These are phyloP conservation scores for Scheffersomyces lignicola DNA, from an alignment of 1,139 yeast genomes.

Conservation along the genomic window DNA sequence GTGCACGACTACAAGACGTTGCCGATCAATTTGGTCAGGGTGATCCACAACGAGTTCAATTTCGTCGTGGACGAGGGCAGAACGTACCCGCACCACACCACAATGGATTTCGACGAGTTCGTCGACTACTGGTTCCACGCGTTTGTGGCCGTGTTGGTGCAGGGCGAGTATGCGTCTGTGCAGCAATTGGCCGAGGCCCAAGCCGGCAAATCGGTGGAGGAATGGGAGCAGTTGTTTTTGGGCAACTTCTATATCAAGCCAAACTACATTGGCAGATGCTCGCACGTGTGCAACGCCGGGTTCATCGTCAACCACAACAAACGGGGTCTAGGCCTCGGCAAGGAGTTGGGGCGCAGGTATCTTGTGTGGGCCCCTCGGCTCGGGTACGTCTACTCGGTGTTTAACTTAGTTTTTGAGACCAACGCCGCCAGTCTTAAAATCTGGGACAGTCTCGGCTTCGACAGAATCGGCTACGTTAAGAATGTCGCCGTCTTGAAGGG, in stretches of 20 bases:
- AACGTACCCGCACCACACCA: constrained; percentile 46
- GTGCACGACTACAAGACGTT: constrained; percentile 28
- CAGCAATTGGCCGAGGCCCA: constrained; percentile 10
- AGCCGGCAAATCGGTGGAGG: constrained; percentile 13
- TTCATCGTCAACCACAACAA: constrained; percentile 57
- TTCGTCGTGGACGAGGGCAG: constrained; percentile 49
- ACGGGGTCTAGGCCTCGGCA: constrained; percentile 66
- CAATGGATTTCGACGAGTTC: constrained; percentile 32
- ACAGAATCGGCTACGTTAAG: constrained; percentile 66
- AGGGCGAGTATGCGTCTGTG: constrained; percentile 29
- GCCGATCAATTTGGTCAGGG: constrained; percentile 35
- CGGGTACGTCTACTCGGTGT: constrained; percentile 79
- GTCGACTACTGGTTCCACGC: constrained; percentile 43
- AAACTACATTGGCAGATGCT: constrained; percentile 72
- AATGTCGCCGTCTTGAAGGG: constrained; percentile 70
- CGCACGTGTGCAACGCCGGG: constrained; percentile 81
- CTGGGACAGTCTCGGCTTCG: constrained; percentile 78
- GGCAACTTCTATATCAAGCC: constrained; percentile 80
- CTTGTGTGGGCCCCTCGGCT: constrained; percentile 65
- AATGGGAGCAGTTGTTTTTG: constrained; percentile 47
- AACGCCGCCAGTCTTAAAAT: constrained; percentile 66
- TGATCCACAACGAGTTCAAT: constrained; percentile 41
- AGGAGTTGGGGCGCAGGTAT: constrained; percentile 59
- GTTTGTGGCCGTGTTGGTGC: constrained; percentile 46
- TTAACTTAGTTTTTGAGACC: constrained; percentile 75